These are phyloP conservation scores for Debaryomyces subglobosus DNA, from an alignment of 1,139 yeast species.

Conservation along the genomic window DNA sequence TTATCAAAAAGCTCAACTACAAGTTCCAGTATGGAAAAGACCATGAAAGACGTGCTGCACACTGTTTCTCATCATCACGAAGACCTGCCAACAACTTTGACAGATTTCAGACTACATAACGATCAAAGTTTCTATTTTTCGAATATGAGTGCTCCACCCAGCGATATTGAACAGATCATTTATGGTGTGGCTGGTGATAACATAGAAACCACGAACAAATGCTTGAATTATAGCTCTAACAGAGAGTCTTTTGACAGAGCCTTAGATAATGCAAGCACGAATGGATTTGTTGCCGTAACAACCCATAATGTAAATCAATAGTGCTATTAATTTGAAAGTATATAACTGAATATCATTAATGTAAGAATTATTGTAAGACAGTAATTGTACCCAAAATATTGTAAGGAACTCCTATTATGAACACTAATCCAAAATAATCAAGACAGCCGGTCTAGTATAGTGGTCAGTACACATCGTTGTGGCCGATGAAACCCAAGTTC, in stretches of 20 bases:
- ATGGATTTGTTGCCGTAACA: conserved; percentile 12
- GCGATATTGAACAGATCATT: conserved; percentile 8
- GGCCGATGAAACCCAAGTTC: conserved; percentile 52
- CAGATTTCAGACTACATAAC: not conserved
- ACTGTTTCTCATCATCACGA: not conserved
- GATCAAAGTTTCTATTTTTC: conserved; percentile 3
- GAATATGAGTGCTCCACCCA: conserved; percentile 2
- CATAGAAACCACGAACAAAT: not conserved
- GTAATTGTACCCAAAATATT: not conserved
- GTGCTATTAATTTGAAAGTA: not conserved
- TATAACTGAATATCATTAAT: not conserved
- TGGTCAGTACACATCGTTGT: conserved; percentile 51
- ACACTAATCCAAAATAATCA: not conserved
- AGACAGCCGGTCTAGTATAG: conserved; percentile 44
- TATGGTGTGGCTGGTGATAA: not conserved
- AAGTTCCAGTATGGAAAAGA: conserved; percentile 13
- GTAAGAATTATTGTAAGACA: not conserved
- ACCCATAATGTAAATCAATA: conserved; percentile 10
- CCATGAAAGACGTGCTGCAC: conserved; percentile 7
- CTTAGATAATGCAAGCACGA: conserved; percentile 9
- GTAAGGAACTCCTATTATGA: not conserved
- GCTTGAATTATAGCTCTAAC: conserved; percentile 1
- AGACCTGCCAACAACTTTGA: conserved; percentile 11
- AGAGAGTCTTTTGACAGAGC: conserved; percentile 11
- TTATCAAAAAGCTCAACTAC: conserved; percentile 16